Evolutionary conservation across 1,284 basidiomycete genomes (phyloP).

Genomic region (Anthracocystis panici-leucophaei): DNA sequence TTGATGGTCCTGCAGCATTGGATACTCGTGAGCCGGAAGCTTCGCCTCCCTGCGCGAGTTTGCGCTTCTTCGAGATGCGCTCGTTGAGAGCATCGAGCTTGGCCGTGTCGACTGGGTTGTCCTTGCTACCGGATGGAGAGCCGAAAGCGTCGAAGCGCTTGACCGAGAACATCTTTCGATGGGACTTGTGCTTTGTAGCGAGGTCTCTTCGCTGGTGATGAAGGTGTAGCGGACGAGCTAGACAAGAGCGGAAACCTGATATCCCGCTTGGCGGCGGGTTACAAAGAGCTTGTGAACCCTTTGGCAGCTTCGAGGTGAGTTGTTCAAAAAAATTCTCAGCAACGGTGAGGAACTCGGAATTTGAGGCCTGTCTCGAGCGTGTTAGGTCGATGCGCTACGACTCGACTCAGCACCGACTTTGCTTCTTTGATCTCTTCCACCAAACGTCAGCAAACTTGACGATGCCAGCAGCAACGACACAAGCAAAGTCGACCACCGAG

Average conservation of each 20-base stretch:
- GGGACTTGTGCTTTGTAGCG: neutral
- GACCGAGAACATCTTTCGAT: slow-evolving; percentile 49
- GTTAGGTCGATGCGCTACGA: neutral
- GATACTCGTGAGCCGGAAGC: slow-evolving; percentile 4
- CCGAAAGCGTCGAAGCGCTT: slow-evolving; percentile 55
- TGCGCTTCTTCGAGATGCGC: slow-evolving; percentile 49
- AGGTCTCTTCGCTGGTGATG: neutral
- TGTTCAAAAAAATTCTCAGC: slow-evolving; percentile 14
- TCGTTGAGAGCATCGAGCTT: slow-evolving; percentile 57
- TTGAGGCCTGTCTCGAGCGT: neutral
- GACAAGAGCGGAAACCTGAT: neutral
- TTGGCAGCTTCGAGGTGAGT: neutral
- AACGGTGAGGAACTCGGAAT: slow-evolving; percentile 5
- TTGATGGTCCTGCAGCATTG: neutral
- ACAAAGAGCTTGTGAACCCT: slow-evolving; percentile 14
- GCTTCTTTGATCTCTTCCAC: neutral
- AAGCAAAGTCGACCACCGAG: slow-evolving; percentile 45
- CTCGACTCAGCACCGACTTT: slow-evolving; percentile 4
- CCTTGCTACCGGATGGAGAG: slow-evolving; percentile 6
- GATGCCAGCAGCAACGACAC: slow-evolving; percentile 37
- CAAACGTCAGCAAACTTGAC: neutral
- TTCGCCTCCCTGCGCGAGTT: slow-evolving; percentile 18
- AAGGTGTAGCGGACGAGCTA: neutral
- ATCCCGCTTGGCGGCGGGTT: neutral
- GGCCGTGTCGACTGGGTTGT: slow-evolving; percentile 22